Base-by-base conservation (phyloP, 2,329 filamentous ascomycete genomes). In the Fusarium sp. region DNA sequence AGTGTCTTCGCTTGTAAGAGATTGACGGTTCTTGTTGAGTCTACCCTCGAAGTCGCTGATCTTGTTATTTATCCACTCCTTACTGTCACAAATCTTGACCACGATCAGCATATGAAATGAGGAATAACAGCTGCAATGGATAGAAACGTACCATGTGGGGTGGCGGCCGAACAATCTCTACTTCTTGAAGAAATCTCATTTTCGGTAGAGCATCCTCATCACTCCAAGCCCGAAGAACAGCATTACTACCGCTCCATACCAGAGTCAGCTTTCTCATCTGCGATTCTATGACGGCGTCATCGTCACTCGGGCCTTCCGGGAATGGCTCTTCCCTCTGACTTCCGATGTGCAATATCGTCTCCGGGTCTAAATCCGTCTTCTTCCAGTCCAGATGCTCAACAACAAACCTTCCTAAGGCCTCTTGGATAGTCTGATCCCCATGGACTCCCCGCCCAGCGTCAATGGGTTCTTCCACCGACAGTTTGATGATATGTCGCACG, bases 361-460 rank as follows among this genome's bases (percentile, higher is more conserved):
- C 56, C 1, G 56, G 56, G 8, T 54, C 56, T 6, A 58, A n/a
- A 3, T 58, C 56, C 3, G 18, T 22, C 18, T 58, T 58, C 11
- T 58, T 18, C 56, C 56, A 58, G 11, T 58, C 56, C 4, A 58
- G 11, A 12, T 44, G 56, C 8, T 58, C 47, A 18, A 58, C 12
- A 4, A 44, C 22, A 14, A 58, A 52, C 7, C 7, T 44, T 4
- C 10, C 56, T 7, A 58, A 10, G 0, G 47, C 37, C 6, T 7
- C 11, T 3, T 58, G 56, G 45, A 58, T 58, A 4, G 25, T n/a
- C 11, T 58, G 12, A 29, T 58, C 56, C 2, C 56, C 20, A 11
- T 58, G 47, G 1, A 58, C 56, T 5, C 20, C 16, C 4, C 44
- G 56, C 0, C 29, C 18, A 2, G 7, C 6, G 2, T 44, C 47